phyloP scores from a whole-genome alignment of 2,329 filamentous ascomycete genomes.

The Alternaria longipes region DNA sequence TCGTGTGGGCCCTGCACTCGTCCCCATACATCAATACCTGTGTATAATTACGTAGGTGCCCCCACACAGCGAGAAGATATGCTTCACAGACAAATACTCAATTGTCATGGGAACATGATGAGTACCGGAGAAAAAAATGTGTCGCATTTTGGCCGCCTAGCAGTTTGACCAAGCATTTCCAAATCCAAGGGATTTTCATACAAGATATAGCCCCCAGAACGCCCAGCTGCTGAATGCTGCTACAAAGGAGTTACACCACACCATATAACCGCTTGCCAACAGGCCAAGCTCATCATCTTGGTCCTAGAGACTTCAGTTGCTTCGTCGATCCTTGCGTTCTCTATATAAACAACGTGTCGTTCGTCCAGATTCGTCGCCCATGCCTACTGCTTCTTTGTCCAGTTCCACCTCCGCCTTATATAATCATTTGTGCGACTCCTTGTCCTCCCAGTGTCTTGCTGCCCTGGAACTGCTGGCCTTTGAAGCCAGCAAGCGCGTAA shows the following conservation, averaged over 20 bases:
- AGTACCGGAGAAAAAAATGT: not conserved
- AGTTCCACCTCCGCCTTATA: slow-evolving; percentile 53
- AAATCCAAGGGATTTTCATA: slow-evolving; percentile 9
- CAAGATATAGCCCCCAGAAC: slow-evolving; percentile 30
- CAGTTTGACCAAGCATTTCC: slow-evolving; percentile 11
- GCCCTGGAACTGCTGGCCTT: slow-evolving; percentile 85
- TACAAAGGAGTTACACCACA: slow-evolving; percentile 31
- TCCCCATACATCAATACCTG: slow-evolving; percentile 10
- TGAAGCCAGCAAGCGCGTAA: slow-evolving; percentile 81
- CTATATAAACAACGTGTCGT: slow-evolving; percentile 6
- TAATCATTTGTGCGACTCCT: slow-evolving; percentile 97
- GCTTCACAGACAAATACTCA: slow-evolving; percentile 3
- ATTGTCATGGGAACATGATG: not conserved
- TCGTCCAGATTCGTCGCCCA: slow-evolving; percentile 7
- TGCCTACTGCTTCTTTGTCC: not conserved
- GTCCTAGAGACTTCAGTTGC: not conserved
- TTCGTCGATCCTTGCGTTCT: not conserved
- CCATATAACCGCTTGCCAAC: slow-evolving; percentile 9
- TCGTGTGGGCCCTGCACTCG: slow-evolving; percentile 26
- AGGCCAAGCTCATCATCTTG: slow-evolving; percentile 2
- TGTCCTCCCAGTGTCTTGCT: slow-evolving; percentile 97
- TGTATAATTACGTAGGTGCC: slow-evolving; percentile 23
- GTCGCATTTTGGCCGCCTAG: slow-evolving; percentile 17
- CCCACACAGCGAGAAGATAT: slow-evolving; percentile 17
- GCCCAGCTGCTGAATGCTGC: slow-evolving; percentile 42